Conservation (phyloP, 352 stramenopile genomes). For the Blastocystis sp. region DNA sequence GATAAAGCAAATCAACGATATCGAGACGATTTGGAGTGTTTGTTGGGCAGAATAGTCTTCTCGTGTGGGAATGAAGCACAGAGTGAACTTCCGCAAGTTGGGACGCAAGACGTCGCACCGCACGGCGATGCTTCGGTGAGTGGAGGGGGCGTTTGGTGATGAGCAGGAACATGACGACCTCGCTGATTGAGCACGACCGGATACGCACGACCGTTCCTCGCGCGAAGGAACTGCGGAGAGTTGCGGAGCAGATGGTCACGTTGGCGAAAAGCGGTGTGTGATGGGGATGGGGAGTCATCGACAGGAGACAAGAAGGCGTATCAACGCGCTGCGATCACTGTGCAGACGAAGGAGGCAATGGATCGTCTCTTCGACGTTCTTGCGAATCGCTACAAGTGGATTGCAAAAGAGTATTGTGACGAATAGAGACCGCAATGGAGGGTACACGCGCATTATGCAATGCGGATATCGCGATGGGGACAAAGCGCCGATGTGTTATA, state of each 20-base stretch:
- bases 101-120: conserved; percentile 83
- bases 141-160: conserved; percentile 81
- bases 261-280: conserved; percentile 79
- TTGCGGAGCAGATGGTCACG: conserved; percentile 84
- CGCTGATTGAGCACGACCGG: conserved; percentile 85
- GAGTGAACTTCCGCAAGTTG: conserved; percentile 83
- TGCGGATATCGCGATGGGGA: conserved; percentile 82
- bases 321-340: conserved; percentile 78
- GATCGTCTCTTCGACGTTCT: conserved; percentile 83
- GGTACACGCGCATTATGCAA: conserved; percentile 84
- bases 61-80: conserved; percentile 77
- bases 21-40: conserved; percentile 60
- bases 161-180: conserved; percentile 83
- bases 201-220: conserved; percentile 86
- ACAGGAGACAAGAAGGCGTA: conserved; percentile 73
- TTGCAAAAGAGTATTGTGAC: background rate
- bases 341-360: conserved; percentile 79
- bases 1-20: conserved; percentile 42
- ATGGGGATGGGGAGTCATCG: background rate
- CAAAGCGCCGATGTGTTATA: conserved; percentile 83
- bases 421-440: conserved; percentile 76
- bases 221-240: conserved; percentile 83
- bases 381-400: conserved; percentile 79
- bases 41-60: conserved; percentile 5
- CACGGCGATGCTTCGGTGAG: conserved; percentile 80